Percentiles rank a stretch among this genome's conserved stretches.
phyloP scores from a whole-genome alignment of 768 basidiomycete species.

The Mycena albidolilacea region DNA sequence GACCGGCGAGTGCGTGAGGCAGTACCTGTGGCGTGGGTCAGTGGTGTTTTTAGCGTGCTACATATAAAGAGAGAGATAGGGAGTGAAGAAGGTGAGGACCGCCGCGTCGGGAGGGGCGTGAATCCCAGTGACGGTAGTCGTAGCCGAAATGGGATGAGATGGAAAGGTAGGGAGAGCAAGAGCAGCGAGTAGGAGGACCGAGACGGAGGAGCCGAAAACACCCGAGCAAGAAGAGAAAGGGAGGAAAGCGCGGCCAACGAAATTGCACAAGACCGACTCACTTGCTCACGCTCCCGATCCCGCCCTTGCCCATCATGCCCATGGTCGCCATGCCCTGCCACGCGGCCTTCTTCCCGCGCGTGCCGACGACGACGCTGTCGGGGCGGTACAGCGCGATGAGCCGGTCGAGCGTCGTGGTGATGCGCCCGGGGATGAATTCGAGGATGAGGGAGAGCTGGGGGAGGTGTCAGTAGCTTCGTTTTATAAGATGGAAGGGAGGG shows the following conservation, averaged over 20 bases:
- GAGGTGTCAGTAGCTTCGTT: too few species aligned
- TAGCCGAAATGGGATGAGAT: too few species aligned
- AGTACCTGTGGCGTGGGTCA: conserved; percentile 68
- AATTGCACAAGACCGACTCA: background rate
- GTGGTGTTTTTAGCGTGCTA: background rate
- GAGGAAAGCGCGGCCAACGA: too few species aligned
- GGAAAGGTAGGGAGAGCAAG: too few species aligned
- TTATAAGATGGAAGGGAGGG: too few species aligned
- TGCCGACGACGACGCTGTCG: conserved; percentile 94
- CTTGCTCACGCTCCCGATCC: conserved; percentile 69
- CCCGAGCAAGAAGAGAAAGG: background rate
- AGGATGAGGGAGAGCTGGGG: conserved; percentile 87
- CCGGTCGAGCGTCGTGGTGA: conserved; percentile 92
- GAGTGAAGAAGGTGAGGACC: too few species aligned
- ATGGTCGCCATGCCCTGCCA: conserved; percentile 57
- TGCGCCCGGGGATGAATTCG: conserved; percentile 93
- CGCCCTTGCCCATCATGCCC: conserved; percentile 51
- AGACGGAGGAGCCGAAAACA: background rate
- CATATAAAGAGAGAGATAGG: background rate
- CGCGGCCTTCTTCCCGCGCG: conserved; percentile 71
- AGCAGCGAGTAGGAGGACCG: background rate
- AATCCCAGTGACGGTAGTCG: too few species aligned
- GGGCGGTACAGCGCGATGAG: conserved; percentile 93
- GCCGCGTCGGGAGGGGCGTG: too few species aligned
- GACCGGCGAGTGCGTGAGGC: conserved; percentile 92